Conservation (phyloP, 2,329 filamentous ascomycete genomes). For the Penicillium sp. region DNA sequence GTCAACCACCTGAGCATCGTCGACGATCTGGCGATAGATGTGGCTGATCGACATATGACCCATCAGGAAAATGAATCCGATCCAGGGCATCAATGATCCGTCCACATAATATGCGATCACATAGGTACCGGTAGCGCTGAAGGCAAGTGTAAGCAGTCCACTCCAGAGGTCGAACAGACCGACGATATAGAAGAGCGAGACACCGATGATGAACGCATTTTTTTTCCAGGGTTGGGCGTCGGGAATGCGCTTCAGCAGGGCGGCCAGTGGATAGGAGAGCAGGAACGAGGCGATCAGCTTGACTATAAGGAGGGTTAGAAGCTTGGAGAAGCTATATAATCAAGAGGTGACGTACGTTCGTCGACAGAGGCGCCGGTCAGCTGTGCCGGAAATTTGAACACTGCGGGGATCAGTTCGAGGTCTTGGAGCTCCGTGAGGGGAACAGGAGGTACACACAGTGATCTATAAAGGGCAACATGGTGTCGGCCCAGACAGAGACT, state of each 20-base stretch:
- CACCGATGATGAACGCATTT: conserved; percentile 76
- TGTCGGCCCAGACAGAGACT: conserved; percentile 16
- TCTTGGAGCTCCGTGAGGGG: conserved; percentile 12
- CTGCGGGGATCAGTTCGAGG: conserved; percentile 37
- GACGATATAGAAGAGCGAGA: conserved; percentile 84
- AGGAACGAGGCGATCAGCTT: conserved; percentile 90
- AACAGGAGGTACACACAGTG: conserved; percentile 42
- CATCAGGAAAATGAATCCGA: conserved; percentile 91
- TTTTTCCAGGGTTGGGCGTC: conserved; percentile 78
- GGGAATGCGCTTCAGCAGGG: conserved; percentile 79
- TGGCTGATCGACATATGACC: conserved; percentile 90
- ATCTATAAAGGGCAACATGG: conserved; percentile 62
- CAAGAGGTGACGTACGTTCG: conserved; percentile 48
- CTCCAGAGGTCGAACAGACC: conserved; percentile 90
- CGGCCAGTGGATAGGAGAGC: conserved; percentile 86
- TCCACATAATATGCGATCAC: conserved; percentile 75
- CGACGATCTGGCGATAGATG: conserved; percentile 68
- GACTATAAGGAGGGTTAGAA: conserved; percentile 51
- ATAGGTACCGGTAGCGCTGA: conserved; percentile 76
- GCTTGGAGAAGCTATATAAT: neutral
- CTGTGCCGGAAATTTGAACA: conserved; percentile 56
- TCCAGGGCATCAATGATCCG: conserved; percentile 95
- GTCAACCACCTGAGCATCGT: conserved; percentile 65
- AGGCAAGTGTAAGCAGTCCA: conserved; percentile 71
- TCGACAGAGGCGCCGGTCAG: conserved; percentile 59